Evolutionary conservation across 202 grass and related monocot genomes (phyloP).

Genomic region (Miscanthus sacchariflorus): DNA sequence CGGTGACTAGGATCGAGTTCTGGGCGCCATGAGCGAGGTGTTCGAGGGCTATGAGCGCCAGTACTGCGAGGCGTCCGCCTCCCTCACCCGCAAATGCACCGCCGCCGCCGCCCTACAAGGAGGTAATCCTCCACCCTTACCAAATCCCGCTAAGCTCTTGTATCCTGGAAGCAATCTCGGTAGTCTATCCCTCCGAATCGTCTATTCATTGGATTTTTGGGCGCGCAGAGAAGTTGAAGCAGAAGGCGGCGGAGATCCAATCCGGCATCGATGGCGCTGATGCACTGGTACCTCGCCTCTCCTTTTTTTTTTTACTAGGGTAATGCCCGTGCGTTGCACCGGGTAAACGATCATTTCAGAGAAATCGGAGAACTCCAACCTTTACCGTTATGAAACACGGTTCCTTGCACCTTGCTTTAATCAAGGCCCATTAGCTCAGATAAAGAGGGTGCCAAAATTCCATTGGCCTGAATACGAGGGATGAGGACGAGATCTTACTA

Average conservation of each 20-base stretch:
- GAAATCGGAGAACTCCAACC: no score
- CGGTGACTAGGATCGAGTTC: slow-evolving; percentile 30
- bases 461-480: no score
- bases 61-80: slow-evolving; percentile 86
- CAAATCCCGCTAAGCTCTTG: neutral
- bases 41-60: slow-evolving; percentile 90
- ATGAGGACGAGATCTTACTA: no score
- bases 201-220: neutral
- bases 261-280: slow-evolving; percentile 78
- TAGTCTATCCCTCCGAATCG: neutral
- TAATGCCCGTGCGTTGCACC: no score
- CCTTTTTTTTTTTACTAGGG: neutral
- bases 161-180: neutral
- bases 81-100: slow-evolving; percentile 81
- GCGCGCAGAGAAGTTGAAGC: slow-evolving; percentile 66
- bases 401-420: no score
- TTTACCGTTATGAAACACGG: no score
- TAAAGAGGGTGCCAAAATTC: no score
- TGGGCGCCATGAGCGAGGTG: slow-evolving; percentile 68
- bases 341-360: no score
- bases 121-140: slow-evolving; percentile 51
- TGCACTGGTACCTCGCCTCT: slow-evolving; percentile 54
- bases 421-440: no score
- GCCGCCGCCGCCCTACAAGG: slow-evolving; percentile 70
- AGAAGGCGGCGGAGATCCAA: slow-evolving; percentile 69